Evolutionary conservation across 1,284 basidiomycete species (phyloP).

Genomic region (Leucocoprinus gongylophorus): DNA sequence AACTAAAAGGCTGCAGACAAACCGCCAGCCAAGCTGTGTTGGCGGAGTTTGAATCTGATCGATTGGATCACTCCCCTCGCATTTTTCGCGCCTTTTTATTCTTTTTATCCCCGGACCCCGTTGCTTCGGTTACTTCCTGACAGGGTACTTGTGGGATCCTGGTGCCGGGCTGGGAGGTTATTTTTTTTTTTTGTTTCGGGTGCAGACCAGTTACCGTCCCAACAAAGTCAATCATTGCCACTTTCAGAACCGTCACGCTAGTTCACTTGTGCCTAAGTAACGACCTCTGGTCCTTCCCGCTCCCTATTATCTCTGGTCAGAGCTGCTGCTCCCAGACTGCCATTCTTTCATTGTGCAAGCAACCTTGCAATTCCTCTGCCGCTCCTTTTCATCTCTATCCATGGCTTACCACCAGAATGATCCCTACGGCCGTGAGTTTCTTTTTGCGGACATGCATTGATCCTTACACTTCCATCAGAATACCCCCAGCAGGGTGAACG

Average conservation of each 20-base stretch:
- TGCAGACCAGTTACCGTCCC: background rate
- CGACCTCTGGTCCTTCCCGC: conserved; percentile 2
- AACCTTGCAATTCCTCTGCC: conserved; percentile 12
- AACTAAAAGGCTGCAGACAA: conserved; percentile 15
- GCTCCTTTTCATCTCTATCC: conserved; percentile 23
- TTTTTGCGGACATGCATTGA: conserved; percentile 4
- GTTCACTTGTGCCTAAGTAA: background rate
- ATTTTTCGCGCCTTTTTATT: background rate
- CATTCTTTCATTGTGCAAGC: conserved; percentile 17
- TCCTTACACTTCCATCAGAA: conserved; percentile 18
- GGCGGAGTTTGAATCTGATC: conserved; percentile 34
- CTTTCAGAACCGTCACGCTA: background rate
- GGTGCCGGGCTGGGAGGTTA: background rate
- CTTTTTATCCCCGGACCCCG: background rate
- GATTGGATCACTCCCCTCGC: conserved; percentile 16
- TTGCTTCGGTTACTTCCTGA: background rate
- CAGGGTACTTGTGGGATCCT: background rate
- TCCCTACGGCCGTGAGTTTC: conserved; percentile 9
- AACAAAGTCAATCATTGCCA: conserved; percentile 1
- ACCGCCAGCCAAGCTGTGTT: conserved; percentile 20
- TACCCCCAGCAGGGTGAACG: conserved; percentile 28
- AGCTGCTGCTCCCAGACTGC: conserved; percentile 17
- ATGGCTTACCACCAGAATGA: conserved; percentile 20
- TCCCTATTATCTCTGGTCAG: conserved; percentile 13
- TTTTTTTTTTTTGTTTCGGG: background rate